Conservation (phyloP, 306 rosid species). For the Pyrus betulifolia region DNA sequence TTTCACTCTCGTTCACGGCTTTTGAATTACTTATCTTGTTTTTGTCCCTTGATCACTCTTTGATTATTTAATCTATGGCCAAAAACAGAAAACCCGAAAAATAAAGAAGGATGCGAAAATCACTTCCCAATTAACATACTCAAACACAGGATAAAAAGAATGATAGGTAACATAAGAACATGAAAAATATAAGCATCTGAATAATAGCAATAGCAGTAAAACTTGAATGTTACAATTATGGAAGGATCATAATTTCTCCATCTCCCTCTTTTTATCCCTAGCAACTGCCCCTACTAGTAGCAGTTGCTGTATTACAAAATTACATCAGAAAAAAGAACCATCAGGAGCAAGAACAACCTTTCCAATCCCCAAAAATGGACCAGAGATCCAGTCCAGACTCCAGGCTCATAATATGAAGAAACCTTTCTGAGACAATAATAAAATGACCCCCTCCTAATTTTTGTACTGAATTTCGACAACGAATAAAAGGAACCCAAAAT, state of each 20-base stretch:
- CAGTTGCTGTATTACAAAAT: slow-evolving; percentile 28
- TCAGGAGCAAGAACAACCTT: slow-evolving; percentile 25
- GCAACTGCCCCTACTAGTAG: slow-evolving; percentile 26
- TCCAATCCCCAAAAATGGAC: slow-evolving; percentile 56
- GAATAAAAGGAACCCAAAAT: slow-evolving; percentile 22
- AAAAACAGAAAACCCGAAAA: too few species aligned
- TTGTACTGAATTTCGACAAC: slow-evolving; percentile 17
- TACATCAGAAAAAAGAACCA: slow-evolving; percentile 28
- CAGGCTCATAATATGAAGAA: slow-evolving; percentile 16
- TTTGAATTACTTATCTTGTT: too few species aligned
- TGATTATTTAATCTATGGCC: too few species aligned
- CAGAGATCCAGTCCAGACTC: slow-evolving; percentile 15
- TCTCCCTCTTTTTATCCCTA: slow-evolving; percentile 17
- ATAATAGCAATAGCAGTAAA: background rate
- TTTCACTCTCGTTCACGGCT: background rate
- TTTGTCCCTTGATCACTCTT: background rate
- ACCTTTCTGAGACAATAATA: slow-evolving; percentile 18
- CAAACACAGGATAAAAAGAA: background rate
- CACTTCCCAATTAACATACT: background rate
- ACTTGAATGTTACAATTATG: slow-evolving; percentile 14
- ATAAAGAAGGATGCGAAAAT: too few species aligned
- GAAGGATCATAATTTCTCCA: slow-evolving; percentile 31
- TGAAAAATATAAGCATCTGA: background rate
- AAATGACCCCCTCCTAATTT: slow-evolving; percentile 32
- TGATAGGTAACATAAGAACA: background rate